Conservation (phyloP, 441 rosid genomes). For the Dalechampia spathulata region DNA sequence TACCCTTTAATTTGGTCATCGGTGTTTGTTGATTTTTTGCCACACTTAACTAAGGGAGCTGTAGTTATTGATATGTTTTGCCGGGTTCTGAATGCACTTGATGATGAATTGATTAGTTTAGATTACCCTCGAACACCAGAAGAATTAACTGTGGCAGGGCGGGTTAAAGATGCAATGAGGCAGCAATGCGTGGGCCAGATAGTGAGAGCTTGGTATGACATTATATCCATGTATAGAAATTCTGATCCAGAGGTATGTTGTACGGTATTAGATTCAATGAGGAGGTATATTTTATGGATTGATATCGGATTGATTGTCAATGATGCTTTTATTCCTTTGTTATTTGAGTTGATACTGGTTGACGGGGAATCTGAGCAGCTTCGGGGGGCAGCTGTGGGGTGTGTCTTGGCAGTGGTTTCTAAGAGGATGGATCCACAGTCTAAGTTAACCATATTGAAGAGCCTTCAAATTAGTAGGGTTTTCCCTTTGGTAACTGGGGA, state of each 20-base stretch:
- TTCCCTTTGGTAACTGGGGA: slow-evolving; percentile 55
- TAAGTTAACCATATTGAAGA: slow-evolving; percentile 60
- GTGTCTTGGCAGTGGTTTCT: slow-evolving; percentile 74
- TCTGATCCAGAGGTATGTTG: slow-evolving; percentile 66
- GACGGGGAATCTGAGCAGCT: slow-evolving; percentile 56
- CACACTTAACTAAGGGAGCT: slow-evolving; percentile 51
- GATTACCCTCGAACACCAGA: slow-evolving; percentile 70
- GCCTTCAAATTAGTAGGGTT: slow-evolving; percentile 57
- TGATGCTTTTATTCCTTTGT: slow-evolving; percentile 57
- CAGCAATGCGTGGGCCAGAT: slow-evolving; percentile 81
- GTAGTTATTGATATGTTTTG: slow-evolving; percentile 85
- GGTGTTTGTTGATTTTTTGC: slow-evolving; percentile 67
- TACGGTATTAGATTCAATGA: slow-evolving; percentile 64
- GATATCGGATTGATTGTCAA: slow-evolving; percentile 79
- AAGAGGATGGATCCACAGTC: slow-evolving; percentile 79
- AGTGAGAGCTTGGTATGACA: slow-evolving; percentile 76
- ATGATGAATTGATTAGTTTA: slow-evolving; percentile 80
- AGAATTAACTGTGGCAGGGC: slow-evolving; percentile 53
- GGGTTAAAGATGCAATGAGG: slow-evolving; percentile 95
- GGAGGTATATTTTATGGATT: slow-evolving; percentile 88
- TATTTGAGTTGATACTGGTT: slow-evolving; percentile 66
- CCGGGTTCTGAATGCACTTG: slow-evolving; percentile 80
- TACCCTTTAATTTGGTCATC: slow-evolving; percentile 79
- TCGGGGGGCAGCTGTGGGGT: slow-evolving; percentile 76
- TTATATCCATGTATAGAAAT: slow-evolving; percentile 53